Percentiles rank a stretch among this genome's conserved stretches.
Evolutionary conservation across 805 yeast species (phyloP).

Genomic region (Ogataea nitratoaversa): DNA sequence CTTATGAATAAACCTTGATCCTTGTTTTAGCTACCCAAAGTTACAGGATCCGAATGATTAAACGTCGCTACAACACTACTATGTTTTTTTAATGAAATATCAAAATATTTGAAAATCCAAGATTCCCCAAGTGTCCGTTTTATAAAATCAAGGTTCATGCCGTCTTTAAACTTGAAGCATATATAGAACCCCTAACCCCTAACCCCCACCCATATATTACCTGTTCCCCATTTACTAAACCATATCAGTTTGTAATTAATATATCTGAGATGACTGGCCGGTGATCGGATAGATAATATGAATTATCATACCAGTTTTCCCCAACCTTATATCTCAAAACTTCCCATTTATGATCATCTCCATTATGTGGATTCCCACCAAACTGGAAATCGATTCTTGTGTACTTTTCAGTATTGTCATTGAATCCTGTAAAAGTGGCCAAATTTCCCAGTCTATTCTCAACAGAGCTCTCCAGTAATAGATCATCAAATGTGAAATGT

Average conservation of each 20-base stretch:
- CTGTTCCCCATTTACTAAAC: too few species aligned
- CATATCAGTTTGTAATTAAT: not conserved
- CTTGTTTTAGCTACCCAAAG: too few species aligned
- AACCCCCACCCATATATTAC: too few species aligned
- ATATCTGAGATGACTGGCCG: constrained; percentile 40
- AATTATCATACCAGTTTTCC: constrained; percentile 34
- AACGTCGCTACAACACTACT: too few species aligned
- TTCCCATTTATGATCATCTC: constrained; percentile 15
- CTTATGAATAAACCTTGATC: too few species aligned
- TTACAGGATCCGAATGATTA: too few species aligned
- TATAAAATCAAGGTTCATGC: too few species aligned
- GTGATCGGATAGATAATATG: constrained; percentile 41
- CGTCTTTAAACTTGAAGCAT: too few species aligned
- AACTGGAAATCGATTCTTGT: constrained; percentile 39
- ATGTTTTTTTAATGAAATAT: too few species aligned
- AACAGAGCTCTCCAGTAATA: constrained; percentile 20
- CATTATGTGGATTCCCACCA: constrained; percentile 23
- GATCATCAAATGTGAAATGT: constrained; percentile 27
- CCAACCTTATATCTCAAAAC: constrained; percentile 30
- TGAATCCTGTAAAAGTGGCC: constrained; percentile 40
- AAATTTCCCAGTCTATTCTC: constrained; percentile 31
- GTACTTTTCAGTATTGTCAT: constrained; percentile 15
- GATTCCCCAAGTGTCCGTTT: too few species aligned
- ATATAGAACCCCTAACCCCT: too few species aligned
- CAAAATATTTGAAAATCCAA: too few species aligned